A percentile compares a stretch with the other conserved stretches of the same genome.
These are phyloP conservation scores for Penicillium odoratum DNA, from an alignment of 495 filamentous ascomycete species.

Conservation along the genomic window DNA sequence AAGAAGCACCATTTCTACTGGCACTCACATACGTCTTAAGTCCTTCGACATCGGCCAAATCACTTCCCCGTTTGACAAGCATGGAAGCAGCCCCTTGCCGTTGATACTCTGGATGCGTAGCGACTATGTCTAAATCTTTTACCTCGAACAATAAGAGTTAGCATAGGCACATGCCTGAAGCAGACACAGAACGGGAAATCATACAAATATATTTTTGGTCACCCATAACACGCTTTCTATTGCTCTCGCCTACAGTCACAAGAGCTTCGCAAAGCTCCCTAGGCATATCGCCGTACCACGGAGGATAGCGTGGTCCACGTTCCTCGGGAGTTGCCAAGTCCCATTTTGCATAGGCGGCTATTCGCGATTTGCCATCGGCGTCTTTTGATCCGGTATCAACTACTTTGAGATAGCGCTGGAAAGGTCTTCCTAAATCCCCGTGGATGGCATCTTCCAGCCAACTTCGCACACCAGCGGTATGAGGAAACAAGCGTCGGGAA, in stretches of 20 bases:
- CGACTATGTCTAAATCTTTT: constrained; percentile 49
- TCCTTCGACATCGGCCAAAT: constrained; percentile 36
- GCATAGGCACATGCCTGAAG: no score
- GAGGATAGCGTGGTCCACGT: constrained; percentile 23
- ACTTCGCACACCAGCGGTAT: constrained; percentile 25
- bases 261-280: constrained; percentile 16
- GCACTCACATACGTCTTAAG: constrained; percentile 32
- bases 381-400: constrained; percentile 19
- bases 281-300: constrained; percentile 25
- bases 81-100: constrained; percentile 49
- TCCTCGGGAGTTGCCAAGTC: constrained; percentile 19
- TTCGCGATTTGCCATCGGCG: constrained; percentile 13
- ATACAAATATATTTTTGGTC: constrained; percentile 28
- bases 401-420: constrained; percentile 28
- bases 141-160: neutral
- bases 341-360: constrained; percentile 33
- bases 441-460: constrained; percentile 22
- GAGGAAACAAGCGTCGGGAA: constrained; percentile 19
- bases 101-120: constrained; percentile 50
- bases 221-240: constrained; percentile 24
- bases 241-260: constrained; percentile 14
- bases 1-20: constrained; percentile 24
- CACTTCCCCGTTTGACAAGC: constrained; percentile 51
- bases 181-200: neutral
- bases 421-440: constrained; percentile 21